A percentile compares a stretch with the other conserved stretches of the same genome.
Evolutionary conservation across 768 basidiomycete species (phyloP).

Genomic region (Podaxis sp.): DNA sequence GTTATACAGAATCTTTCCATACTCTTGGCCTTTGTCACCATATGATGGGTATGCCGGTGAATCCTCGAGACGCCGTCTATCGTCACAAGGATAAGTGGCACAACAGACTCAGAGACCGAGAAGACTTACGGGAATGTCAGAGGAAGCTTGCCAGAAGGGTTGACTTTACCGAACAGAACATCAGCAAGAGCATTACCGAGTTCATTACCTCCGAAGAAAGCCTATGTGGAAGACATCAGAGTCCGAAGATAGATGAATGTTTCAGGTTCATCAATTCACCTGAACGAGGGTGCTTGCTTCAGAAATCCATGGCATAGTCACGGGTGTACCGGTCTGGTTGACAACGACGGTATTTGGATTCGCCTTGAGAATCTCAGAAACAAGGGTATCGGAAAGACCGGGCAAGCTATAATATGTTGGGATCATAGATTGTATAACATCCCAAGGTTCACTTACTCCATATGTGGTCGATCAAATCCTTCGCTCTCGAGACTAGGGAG

Average conservation of each 20-base stretch:
- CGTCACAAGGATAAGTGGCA: neutral
- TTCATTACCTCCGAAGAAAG: conserved; percentile 57
- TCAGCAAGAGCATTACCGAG: conserved; percentile 58
- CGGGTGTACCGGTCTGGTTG: conserved; percentile 55
- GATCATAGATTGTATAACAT: neutral
- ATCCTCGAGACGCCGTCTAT: conserved; percentile 50
- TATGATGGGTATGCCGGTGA: conserved; percentile 48
- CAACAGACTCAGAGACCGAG: neutral
- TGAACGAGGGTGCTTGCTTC: conserved; percentile 37
- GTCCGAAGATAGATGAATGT: neutral
- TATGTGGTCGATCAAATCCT: conserved; percentile 53
- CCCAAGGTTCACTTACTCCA: conserved; percentile 32
- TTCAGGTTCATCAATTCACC: conserved; percentile 24
- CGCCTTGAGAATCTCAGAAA: conserved; percentile 44
- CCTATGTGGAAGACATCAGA: conserved; percentile 25
- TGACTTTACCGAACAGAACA: conserved; percentile 59
- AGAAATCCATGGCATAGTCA: conserved; percentile 56
- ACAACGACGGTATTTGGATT: conserved; percentile 57
- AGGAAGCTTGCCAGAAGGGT: conserved; percentile 58
- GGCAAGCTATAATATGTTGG: conserved; percentile 37
- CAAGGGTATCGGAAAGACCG: conserved; percentile 50
- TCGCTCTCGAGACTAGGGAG: conserved; percentile 48
- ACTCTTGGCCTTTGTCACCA: conserved; percentile 40
- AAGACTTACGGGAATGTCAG: conserved; percentile 50
- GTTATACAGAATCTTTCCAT: conserved; percentile 46